phyloP scores from a whole-genome alignment of 2,329 filamentous ascomycete genomes.

The Curvularia sp. region DNA sequence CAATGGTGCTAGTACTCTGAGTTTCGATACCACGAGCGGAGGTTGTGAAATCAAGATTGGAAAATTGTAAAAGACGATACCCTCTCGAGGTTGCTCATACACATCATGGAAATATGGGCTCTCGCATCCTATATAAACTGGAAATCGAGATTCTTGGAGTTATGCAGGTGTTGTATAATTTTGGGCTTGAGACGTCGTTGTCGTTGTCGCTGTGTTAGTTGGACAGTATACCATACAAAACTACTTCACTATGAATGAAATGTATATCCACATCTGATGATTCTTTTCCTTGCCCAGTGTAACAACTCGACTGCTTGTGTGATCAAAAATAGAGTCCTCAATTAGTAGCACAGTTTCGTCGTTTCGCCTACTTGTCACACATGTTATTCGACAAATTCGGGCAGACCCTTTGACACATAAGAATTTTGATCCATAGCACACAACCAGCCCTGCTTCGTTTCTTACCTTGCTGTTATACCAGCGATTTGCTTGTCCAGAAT shows the following conservation, averaged over 20 bases:
- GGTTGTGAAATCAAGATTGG: slow-evolving; percentile 45
- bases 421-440: background rate
- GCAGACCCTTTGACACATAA: background rate
- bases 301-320: background rate
- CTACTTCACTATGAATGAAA: background rate
- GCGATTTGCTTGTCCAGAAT: background rate
- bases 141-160: background rate
- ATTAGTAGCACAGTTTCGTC: background rate
- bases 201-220: background rate
- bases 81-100: background rate
- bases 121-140: background rate
- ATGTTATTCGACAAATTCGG: background rate
- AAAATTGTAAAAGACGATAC: slow-evolving; percentile 24
- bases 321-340: background rate
- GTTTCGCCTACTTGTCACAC: background rate
- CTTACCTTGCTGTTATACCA: background rate
- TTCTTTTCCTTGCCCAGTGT: background rate
- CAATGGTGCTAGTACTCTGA: slow-evolving; percentile 42
- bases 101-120: background rate
- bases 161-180: background rate
- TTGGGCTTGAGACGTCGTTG: background rate
- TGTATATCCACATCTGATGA: background rate
- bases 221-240: background rate
- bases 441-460: background rate
- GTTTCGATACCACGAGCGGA: slow-evolving; percentile 45